A percentile compares a stretch with the other conserved stretches of the same genome.
Conservation (phyloP, 176 grass and related monocot genomes). For the Eleusine coracana region DNA sequence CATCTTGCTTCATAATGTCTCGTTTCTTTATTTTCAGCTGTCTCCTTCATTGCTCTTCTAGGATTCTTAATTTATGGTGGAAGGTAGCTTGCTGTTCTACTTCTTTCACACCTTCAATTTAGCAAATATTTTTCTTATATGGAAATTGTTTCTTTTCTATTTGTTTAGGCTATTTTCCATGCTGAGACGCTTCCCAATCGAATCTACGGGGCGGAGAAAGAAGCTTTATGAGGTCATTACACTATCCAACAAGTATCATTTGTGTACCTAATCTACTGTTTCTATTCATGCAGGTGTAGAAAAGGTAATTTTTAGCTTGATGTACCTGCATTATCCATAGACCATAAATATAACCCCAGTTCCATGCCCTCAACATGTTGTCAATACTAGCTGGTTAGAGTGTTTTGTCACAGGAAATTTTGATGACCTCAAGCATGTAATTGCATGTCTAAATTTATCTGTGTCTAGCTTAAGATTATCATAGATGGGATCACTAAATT, state of each 20-base stretch:
- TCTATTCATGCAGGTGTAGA: not conserved
- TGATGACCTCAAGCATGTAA: not conserved
- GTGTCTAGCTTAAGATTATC: conserved; percentile 15
- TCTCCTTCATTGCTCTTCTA: conserved; percentile 76
- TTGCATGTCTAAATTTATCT: not conserved
- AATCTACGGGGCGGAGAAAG: conserved; percentile 84
- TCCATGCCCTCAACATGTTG: no score
- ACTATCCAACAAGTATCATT: conserved; percentile 1
- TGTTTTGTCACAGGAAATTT: not conserved
- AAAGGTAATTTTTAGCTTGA: not conserved
- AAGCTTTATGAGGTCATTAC: conserved; percentile 79
- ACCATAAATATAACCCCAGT: no score
- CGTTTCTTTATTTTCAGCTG: conserved; percentile 53
- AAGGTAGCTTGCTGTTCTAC: conserved; percentile 51
- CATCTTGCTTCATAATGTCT: conserved; percentile 11
- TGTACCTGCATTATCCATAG: not conserved
- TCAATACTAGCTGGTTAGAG: no score
- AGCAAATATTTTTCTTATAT: not conserved
- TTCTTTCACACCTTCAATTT: not conserved
- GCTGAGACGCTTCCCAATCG: conserved; percentile 84
- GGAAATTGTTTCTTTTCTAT: conserved; percentile 4
- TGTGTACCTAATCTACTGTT: conserved; percentile 9
- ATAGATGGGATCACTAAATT: conserved; percentile 3
- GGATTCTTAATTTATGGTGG: conserved; percentile 86
- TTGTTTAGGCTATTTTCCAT: conserved; percentile 73